Conservation (phyloP, 495 filamentous ascomycete species). For the Aspergillus bertholletiae region DNA sequence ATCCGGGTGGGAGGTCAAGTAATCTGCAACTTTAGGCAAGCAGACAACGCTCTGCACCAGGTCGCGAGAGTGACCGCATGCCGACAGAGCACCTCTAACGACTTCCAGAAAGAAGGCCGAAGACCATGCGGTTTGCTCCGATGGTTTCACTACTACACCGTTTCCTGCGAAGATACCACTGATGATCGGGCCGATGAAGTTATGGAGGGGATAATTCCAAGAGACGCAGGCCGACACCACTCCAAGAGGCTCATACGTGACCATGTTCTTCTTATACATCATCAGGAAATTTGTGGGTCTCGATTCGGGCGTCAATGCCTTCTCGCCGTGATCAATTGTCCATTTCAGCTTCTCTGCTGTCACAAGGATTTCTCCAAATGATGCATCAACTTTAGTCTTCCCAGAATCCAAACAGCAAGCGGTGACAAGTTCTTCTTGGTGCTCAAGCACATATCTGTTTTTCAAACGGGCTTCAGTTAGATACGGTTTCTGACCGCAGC, state of each 20-base stretch:
- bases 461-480: neutral
- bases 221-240: conserved; percentile 90
- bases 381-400: conserved; percentile 92
- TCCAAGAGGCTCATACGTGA: conserved; percentile 87
- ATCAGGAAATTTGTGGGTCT: conserved; percentile 85
- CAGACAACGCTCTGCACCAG: conserved; percentile 83
- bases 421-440: conserved; percentile 82
- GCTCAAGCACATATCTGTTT: conserved; percentile 70
- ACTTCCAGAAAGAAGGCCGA: conserved; percentile 76
- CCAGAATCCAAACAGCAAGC: conserved; percentile 93
- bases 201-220: conserved; percentile 98
- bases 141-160: conserved; percentile 84
- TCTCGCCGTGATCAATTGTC: conserved; percentile 90
- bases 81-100: conserved; percentile 69
- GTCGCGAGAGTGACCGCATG: conserved; percentile 78
- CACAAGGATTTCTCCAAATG: conserved; percentile 90
- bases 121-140: conserved; percentile 91
- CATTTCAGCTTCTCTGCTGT: conserved; percentile 91
- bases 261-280: conserved; percentile 92
- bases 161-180: conserved; percentile 91
- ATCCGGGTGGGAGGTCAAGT: conserved; percentile 81
- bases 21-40: conserved; percentile 76
- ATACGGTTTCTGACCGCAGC: neutral
- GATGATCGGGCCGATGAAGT: conserved; percentile 87
- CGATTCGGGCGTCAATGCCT: conserved; percentile 64